Evolutionary conservation across 2,329 filamentous ascomycete species (phyloP).

Genomic region (Verticillium albo-atrum): DNA sequence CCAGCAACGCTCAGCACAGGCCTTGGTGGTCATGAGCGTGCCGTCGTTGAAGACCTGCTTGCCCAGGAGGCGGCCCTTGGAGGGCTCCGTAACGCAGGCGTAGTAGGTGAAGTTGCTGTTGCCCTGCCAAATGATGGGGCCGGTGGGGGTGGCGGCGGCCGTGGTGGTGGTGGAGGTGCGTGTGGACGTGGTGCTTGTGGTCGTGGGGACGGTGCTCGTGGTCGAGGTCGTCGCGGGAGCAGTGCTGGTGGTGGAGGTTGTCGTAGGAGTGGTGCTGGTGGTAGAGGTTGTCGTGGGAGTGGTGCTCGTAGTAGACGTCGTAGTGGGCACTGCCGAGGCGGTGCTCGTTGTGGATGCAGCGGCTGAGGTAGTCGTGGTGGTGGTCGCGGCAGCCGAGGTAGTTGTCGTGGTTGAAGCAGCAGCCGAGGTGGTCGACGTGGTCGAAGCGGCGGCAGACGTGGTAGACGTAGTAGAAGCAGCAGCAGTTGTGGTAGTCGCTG

Average conservation of each 20-base stretch:
- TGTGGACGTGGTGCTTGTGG: background rate
- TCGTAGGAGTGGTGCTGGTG: background rate
- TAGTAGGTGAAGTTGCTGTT: constrained; percentile 31
- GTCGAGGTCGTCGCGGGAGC: constrained; percentile 1
- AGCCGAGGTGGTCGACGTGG: background rate
- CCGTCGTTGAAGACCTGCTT: constrained; percentile 21
- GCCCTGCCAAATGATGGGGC: constrained; percentile 21
- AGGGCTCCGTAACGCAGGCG: constrained; percentile 25
- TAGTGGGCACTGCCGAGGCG: background rate
- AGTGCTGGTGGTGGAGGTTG: background rate
- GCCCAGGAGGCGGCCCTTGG: constrained; percentile 21
- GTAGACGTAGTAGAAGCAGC: background rate
- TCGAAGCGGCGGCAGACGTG: background rate
- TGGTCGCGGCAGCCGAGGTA: background rate
- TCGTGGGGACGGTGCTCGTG: background rate
- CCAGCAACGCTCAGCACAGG: constrained; percentile 24
- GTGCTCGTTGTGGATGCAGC: background rate
- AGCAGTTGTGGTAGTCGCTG: background rate
- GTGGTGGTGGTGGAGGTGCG: constrained; percentile 6
- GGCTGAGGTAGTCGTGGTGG: background rate
- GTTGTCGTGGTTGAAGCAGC: background rate
- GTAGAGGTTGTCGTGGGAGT: background rate
- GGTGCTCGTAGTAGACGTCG: background rate
- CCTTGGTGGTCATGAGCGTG: constrained; percentile 24
- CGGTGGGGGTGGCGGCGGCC: constrained; percentile 13